Evolutionary conservation across 176 grass and related monocot genomes (phyloP), one percentile per base, ranked within the genome.

Genomic region (Elaeis guineensis): DNA sequence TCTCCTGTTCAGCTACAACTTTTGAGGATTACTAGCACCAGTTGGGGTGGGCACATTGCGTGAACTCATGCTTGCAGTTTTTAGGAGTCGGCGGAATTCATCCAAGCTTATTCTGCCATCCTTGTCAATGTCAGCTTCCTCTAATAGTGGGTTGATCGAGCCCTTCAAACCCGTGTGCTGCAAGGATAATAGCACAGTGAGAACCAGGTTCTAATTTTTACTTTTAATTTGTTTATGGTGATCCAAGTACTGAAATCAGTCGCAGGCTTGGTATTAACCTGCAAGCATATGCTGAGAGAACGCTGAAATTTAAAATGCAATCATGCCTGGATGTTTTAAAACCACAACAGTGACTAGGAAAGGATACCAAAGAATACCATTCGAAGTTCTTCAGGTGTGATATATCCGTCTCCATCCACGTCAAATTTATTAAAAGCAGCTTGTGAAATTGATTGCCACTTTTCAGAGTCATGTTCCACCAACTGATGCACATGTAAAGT

Each of bases 361-460:
- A 25, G 16, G 18, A 49, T 84, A 96, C 91, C 91, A 55, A 50
- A 25, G 16, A 16, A 49, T 84, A 96, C 91, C 91, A 87, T 84
- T 82, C 83, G 73, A 59, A 96, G 72, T 79, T 96, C 91, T 71
- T 96, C 86, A 55, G 86, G 77, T 65, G 91, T 96, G 69, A 96
- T 96, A 67, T 82, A 96, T 62, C 91, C 91, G 71, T 96, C 83
- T 59, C 83, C 29, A 14, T 96, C 91, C 3, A 90, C 65, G 57
- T 96, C 91, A 69, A 96, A 96, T 69, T 90, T 86, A 68, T 82
- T 77, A 72, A 96, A 96, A 72, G 91, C 91, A 69, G 80, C 83
- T 55, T 82, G 77, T 64, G 91, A 90, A 55, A 96, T 60, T 54
- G 64, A 81, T 22, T 75, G 82, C 91, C 91, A 96, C 69, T 96